These are phyloP conservation scores for Ceratobasidium sp. DNA, from an alignment of 1,284 basidiomycete species.

Conservation along the genomic window DNA sequence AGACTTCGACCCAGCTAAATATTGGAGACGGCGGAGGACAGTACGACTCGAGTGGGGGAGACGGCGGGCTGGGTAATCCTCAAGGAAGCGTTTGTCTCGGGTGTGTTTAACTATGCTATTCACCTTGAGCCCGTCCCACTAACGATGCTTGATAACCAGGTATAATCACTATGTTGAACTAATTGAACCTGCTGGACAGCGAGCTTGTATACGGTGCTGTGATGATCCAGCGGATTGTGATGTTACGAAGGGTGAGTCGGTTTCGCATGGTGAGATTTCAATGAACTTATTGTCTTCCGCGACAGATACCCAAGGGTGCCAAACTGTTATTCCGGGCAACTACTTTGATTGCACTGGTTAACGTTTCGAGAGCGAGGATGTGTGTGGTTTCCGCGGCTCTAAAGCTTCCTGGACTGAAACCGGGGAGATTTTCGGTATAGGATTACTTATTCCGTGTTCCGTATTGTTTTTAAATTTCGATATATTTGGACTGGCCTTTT, in stretches of 20 bases:
- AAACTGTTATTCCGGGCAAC: conserved; percentile 50
- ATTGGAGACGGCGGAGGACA: conserved; percentile 54
- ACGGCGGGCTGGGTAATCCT: conserved; percentile 54
- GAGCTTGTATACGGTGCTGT: conserved; percentile 55
- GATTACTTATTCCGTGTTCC: no score
- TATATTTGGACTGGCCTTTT: no score
- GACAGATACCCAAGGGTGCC: conserved; percentile 50
- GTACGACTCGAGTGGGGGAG: conserved; percentile 55
- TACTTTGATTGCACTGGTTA: conserved; percentile 46
- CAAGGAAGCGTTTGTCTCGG: conserved; percentile 52
- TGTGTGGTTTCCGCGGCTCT: neutral
- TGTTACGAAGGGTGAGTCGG: conserved; percentile 45
- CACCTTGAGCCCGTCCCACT: no score
- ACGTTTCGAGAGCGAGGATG: neutral
- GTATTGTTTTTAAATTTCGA: no score
- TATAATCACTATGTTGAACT: conserved; percentile 55
- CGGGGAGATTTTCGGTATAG: neutral
- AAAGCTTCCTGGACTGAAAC: neutral
- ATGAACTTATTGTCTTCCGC: neutral
- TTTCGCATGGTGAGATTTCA: neutral
- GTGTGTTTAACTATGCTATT: neutral
- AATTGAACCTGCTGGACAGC: conserved; percentile 52
- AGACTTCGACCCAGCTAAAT: conserved; percentile 45
- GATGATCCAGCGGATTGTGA: conserved; percentile 50
- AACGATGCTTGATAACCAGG: neutral